Base-by-base conservation (phyloP, 495 filamentous ascomycete genomes). In the Xylaria flabelliformis region DNA sequence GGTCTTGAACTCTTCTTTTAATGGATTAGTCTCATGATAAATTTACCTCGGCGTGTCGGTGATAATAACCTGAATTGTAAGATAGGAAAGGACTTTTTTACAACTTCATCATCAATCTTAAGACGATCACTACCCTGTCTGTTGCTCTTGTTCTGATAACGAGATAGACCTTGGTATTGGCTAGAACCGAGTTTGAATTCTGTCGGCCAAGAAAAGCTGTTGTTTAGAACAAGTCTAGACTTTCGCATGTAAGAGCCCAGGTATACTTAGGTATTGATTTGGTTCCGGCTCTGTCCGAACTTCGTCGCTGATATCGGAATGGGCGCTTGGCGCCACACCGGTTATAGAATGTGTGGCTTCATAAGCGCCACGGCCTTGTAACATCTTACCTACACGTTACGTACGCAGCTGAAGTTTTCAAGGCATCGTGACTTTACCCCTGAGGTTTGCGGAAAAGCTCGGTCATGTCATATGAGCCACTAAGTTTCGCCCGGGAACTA, bases 401-500 rank as follows among this genome's bases (percentile, higher is more conserved):
- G 13, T 10, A 26, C 26, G 19, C 39, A 10, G 64, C 44, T 51
- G 46, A 46, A 24, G 34, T 50, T 61, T 36, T 36, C n/a, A 21
- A 29, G 42, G 39, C 29, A 61, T 69, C 41, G 41, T 62, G 67
- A 69, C 55, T 50, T 61, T 24, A 48, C 56, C 7, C 17, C 3
- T 21, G 55, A 19, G n/a, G 53, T 48, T 46, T 69, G 48, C 50
- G 29, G 39, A 13, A 61, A 13, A 36, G 15, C 7, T 9, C 61
- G 56, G 41, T 69, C 67, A 69, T 41, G 41, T 69, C 67, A 69
- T 41, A 61, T 39, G 67, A 3, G 7, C 19, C 10, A 6, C 12
- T 34, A 12, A 44, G 3, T 44, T 13, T 19, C 19, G 12, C 50
- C 32, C 12, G 32, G 29, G 39, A 44, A 21, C 34, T n/a, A 41